Percentiles rank a stretch among this genome's conserved stretches.
Conservation (phyloP, 1,284 basidiomycete species). For the Acaromyces ingoldii region DNA sequence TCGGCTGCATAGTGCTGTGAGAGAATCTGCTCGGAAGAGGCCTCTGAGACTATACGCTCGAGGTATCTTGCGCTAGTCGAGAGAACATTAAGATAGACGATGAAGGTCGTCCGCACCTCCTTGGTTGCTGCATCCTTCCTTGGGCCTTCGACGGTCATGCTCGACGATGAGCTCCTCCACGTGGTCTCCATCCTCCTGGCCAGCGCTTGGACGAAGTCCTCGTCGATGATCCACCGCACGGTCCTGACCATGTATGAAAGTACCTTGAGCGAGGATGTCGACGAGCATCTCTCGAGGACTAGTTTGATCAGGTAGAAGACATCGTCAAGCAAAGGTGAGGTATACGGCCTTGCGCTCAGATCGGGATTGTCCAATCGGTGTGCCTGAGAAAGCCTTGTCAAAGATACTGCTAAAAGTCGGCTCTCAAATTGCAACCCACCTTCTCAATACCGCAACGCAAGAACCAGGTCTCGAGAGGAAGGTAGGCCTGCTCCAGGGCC, state of each 20-base stretch:
- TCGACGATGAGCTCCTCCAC: conserved; percentile 30
- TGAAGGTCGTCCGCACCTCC: conserved; percentile 42
- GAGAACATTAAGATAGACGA: conserved; percentile 46
- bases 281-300: conserved; percentile 36
- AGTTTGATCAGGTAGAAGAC: conserved; percentile 47
- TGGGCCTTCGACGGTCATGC: conserved; percentile 45
- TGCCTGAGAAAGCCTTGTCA: conserved; percentile 2
- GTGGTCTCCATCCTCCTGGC: conserved; percentile 44
- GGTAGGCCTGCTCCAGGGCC: conserved; percentile 66
- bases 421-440: conserved; percentile 53
- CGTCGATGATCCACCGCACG: conserved; percentile 28
- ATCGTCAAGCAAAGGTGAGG: conserved; percentile 46
- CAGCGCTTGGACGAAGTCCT: conserved; percentile 42
- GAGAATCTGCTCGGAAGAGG: conserved; percentile 13
- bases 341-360: conserved; percentile 24
- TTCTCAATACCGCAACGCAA: conserved; percentile 80
- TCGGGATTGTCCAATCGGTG: conserved; percentile 27
- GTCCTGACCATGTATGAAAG: conserved; percentile 21
- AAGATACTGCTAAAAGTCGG: conserved; percentile 43
- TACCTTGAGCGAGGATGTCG: conserved; percentile 28
- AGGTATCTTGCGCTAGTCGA: conserved; percentile 38
- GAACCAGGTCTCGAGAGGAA: conserved; percentile 89
- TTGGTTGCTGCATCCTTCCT: conserved; percentile 43
- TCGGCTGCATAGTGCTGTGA: neutral
- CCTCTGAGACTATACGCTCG: conserved; percentile 32